Conservation (phyloP, 441 rosid species). For the Pelargonium australe region DNA sequence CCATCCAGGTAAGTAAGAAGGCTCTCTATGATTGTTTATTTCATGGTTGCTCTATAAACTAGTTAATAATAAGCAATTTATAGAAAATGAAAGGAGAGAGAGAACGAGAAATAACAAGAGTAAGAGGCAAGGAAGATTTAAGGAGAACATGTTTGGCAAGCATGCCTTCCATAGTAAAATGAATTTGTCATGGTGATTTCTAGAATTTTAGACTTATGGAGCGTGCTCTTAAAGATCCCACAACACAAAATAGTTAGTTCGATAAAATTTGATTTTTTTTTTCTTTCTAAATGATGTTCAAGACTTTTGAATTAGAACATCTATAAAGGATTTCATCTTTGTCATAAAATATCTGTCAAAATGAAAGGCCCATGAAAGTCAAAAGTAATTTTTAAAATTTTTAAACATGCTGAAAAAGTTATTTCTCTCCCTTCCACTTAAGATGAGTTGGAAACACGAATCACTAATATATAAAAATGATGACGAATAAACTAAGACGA, state of each 20-base stretch:
- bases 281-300: background rate
- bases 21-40: background rate
- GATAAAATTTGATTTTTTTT: background rate
- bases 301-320: background rate
- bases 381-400: no score
- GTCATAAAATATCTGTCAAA: no score
- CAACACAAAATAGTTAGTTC: background rate
- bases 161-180: background rate
- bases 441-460: background rate
- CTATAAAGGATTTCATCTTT: no score
- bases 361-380: no score
- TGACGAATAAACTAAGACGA: background rate
- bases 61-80: no score
- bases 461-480: background rate
- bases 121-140: no score
- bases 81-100: background rate
- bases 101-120: background rate
- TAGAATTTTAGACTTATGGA: background rate
- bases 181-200: background rate
- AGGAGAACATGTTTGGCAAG: background rate
- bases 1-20: background rate
- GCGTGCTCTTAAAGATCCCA: background rate
- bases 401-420: background rate
- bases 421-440: background rate
- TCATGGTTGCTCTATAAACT: background rate